These are phyloP conservation scores for Elsinoe australis DNA, from an alignment of 2,329 filamentous ascomycete species.

Conservation along the genomic window DNA sequence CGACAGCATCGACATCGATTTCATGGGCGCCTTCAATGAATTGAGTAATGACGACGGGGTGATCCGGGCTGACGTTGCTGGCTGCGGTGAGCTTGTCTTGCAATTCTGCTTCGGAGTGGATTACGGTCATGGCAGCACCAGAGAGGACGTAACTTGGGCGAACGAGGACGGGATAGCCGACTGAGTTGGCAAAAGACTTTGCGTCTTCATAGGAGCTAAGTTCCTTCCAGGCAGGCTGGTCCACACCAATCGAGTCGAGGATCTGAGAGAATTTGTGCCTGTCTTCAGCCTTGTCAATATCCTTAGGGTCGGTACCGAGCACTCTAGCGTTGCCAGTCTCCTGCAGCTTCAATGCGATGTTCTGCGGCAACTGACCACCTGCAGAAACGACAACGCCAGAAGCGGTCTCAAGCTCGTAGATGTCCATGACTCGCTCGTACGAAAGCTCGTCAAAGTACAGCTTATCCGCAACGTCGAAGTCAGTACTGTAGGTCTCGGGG, in stretches of 20 bases:
- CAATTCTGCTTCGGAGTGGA: slow-evolving; percentile 77
- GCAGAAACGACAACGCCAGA: slow-evolving; percentile 89
- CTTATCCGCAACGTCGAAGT: slow-evolving; percentile 82
- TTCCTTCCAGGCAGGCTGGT: slow-evolving; percentile 97
- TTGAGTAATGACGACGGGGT: slow-evolving; percentile 96
- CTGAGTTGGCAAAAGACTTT: slow-evolving; percentile 74
- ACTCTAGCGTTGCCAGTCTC: slow-evolving; percentile 84
- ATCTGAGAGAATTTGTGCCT: slow-evolving; percentile 98
- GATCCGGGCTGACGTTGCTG: slow-evolving; percentile 83
- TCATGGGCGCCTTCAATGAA: slow-evolving; percentile 96
- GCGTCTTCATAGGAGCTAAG: slow-evolving; percentile 82
- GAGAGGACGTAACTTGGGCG: slow-evolving; percentile 93
- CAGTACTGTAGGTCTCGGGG: slow-evolving; percentile 72
- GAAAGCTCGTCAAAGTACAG: slow-evolving; percentile 96
- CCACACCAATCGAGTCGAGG: slow-evolving; percentile 89
- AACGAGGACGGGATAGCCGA: slow-evolving; percentile 90
- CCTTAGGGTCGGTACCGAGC: slow-evolving; percentile 82
- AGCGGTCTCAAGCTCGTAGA: slow-evolving; percentile 84
- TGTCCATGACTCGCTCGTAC: slow-evolving; percentile 98
- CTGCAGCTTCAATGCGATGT: slow-evolving; percentile 90
- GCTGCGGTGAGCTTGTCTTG: slow-evolving; percentile 92
- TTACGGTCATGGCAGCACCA: slow-evolving; percentile 97
- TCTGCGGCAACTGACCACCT: slow-evolving; percentile 92
- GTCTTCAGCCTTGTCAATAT: slow-evolving; percentile 97
- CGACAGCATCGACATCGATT: slow-evolving; percentile 93